These are phyloP conservation scores for Chalciporus sphaerocephalus DNA, from an alignment of 768 basidiomycete species.

Conservation along the genomic window DNA sequence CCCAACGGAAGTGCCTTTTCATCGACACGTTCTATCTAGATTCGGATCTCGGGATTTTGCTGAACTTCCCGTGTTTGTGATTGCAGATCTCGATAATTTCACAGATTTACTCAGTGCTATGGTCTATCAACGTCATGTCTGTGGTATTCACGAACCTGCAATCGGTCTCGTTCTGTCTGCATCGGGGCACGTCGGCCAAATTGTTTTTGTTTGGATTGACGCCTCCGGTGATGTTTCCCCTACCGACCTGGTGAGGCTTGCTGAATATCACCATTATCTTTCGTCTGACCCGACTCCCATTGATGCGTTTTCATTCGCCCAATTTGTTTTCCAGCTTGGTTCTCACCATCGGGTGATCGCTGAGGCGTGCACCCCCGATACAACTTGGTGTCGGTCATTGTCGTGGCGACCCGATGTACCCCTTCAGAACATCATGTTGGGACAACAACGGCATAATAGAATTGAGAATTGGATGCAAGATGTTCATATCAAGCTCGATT, in stretches of 20 bases:
- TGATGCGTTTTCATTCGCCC: background rate
- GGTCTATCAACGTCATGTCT: slow-evolving; percentile 3
- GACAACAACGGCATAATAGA: background rate
- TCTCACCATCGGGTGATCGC: background rate
- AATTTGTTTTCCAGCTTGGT: background rate
- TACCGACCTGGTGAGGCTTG: background rate
- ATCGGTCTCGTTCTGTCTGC: background rate
- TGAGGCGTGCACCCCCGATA: background rate
- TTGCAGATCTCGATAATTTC: slow-evolving; percentile 2
- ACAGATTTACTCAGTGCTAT: background rate
- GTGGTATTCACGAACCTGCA: slow-evolving; percentile 1
- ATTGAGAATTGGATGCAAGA: background rate
- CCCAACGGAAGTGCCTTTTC: no score
- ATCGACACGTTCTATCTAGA: no score
- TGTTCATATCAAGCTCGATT: background rate
- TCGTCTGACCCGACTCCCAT: background rate
- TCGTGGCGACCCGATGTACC: background rate
- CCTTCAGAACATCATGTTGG: background rate
- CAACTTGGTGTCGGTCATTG: background rate
- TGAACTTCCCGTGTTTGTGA: slow-evolving; percentile 2
- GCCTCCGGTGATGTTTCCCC: no score
- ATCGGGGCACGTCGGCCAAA: background rate
- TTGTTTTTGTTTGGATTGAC: background rate
- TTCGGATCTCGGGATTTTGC: no score
- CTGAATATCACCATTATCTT: background rate